Evolutionary conservation across 2,329 filamentous ascomycete genomes (phyloP).

Genomic region (Sarocladium kiliense): DNA sequence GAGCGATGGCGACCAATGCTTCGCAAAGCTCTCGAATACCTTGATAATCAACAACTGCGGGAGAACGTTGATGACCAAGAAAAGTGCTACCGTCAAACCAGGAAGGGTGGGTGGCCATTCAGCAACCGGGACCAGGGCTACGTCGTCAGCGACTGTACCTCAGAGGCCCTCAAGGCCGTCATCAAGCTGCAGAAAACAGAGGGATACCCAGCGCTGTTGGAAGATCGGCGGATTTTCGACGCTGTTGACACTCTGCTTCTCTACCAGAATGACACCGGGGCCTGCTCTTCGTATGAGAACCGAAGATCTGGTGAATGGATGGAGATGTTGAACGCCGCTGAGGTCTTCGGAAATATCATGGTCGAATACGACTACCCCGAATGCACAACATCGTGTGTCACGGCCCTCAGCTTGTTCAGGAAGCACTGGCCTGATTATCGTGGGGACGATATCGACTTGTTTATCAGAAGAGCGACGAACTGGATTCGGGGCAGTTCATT

Average conservation of each 20-base stretch:
- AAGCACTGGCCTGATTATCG: slow-evolving; percentile 80
- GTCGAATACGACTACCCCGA: slow-evolving; percentile 98
- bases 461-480: slow-evolving; percentile 67
- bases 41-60: slow-evolving; percentile 86
- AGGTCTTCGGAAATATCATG: slow-evolving; percentile 97
- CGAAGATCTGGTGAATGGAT: slow-evolving; percentile 71
- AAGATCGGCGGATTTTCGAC: slow-evolving; percentile 75
- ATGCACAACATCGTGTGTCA: slow-evolving; percentile 93
- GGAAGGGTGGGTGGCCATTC: slow-evolving; percentile 95
- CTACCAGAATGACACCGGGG: slow-evolving; percentile 83
- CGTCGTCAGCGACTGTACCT: slow-evolving; percentile 89
- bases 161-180: slow-evolving; percentile 82
- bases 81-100: slow-evolving; percentile 79
- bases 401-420: slow-evolving; percentile 76
- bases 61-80: slow-evolving; percentile 75
- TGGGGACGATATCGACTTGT: slow-evolving; percentile 63
- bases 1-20: slow-evolving; percentile 80
- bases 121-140: slow-evolving; percentile 92
- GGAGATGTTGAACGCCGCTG: slow-evolving; percentile 88
- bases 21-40: slow-evolving; percentile 72
- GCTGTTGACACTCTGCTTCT: slow-evolving; percentile 86
- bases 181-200: slow-evolving; percentile 77
- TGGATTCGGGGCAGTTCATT: slow-evolving; percentile 63
- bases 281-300: slow-evolving; percentile 85
- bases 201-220: slow-evolving; percentile 68